Percentiles rank a stretch among this genome's conserved stretches.
phyloP scores from a whole-genome alignment of 768 basidiomycete genomes.

The Lactarius pseudohatsudake region DNA sequence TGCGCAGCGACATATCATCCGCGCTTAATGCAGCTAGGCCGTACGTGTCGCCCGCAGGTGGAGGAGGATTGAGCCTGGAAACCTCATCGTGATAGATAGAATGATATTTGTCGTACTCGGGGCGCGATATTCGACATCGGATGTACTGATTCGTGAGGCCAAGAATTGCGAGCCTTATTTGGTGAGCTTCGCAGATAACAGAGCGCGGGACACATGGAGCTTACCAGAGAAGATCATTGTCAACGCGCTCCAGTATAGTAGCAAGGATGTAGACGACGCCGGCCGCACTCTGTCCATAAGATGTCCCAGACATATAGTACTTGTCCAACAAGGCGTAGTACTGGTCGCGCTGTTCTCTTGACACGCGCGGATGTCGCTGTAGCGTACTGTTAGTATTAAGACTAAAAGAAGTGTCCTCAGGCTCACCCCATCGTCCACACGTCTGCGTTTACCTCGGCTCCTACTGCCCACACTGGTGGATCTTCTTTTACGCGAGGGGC shows the following conservation, averaged over 20 bases:
- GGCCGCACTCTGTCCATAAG: conserved; percentile 86
- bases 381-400: conserved; percentile 7
- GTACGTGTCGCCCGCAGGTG: conserved; percentile 43
- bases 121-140: conserved; percentile 82
- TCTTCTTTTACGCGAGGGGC: conserved; percentile 55
- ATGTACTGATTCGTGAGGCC: conserved; percentile 93
- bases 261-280: conserved; percentile 88
- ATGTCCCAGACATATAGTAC: conserved; percentile 83
- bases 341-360: conserved; percentile 66
- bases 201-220: conserved; percentile 24
- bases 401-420: conserved; percentile 27
- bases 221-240: conserved; percentile 92
- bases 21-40: conserved; percentile 60
- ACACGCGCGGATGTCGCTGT: conserved; percentile 56
- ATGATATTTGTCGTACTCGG: conserved; percentile 80
- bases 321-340: conserved; percentile 68
- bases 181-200: neutral
- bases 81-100: conserved; percentile 88
- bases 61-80: conserved; percentile 77
- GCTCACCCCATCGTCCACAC: conserved; percentile 42
- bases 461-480: conserved; percentile 24
- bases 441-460: conserved; percentile 38
- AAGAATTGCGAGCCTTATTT: conserved; percentile 81
- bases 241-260: conserved; percentile 85
- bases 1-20: conserved; percentile 80